Percentiles rank a stretch among this genome's conserved stretches.
phyloP scores from a whole-genome alignment of 805 yeast genomes.

The Candida pseudoglaebosa region DNA sequence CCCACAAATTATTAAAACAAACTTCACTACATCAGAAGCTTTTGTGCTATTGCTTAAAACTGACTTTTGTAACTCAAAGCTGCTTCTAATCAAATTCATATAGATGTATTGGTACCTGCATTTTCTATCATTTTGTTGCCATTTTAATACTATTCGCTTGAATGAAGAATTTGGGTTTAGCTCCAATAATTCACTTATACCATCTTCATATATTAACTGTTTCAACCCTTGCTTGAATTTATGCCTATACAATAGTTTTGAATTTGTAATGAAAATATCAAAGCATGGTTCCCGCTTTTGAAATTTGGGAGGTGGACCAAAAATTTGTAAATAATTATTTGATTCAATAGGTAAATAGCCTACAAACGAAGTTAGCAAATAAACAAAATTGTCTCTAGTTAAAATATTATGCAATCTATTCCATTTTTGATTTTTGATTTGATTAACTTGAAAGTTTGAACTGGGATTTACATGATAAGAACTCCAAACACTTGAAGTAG shows the following conservation, averaged over 20 bases:
- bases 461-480: slow-evolving; percentile 30
- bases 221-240: neutral
- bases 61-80: slow-evolving; percentile 8
- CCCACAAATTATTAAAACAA: slow-evolving; percentile 40
- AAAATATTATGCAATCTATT: slow-evolving; percentile 32
- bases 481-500: slow-evolving; percentile 24
- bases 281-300: neutral
- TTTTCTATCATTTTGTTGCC: slow-evolving; percentile 30
- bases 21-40: slow-evolving; percentile 33
- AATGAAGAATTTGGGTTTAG: neutral
- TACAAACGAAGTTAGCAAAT: slow-evolving; percentile 33
- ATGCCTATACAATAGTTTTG: slow-evolving; percentile 3
- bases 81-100: slow-evolving; percentile 23
- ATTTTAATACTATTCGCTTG: neutral
- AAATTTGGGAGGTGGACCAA: slow-evolving; percentile 16
- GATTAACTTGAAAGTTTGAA: slow-evolving; percentile 29
- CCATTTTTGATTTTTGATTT: slow-evolving; percentile 45
- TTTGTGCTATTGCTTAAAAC: slow-evolving; percentile 31
- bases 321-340: slow-evolving; percentile 19
- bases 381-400: slow-evolving; percentile 38
- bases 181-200: neutral
- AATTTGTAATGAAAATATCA: slow-evolving; percentile 1
- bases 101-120: slow-evolving; percentile 34
- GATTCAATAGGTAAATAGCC: slow-evolving; percentile 20
- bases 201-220: neutral